Evolutionary conservation across 2,329 filamentous ascomycete species (phyloP), one percentile per base, ranked within the genome.

Genomic region (Pestalotiopsis sp.): DNA sequence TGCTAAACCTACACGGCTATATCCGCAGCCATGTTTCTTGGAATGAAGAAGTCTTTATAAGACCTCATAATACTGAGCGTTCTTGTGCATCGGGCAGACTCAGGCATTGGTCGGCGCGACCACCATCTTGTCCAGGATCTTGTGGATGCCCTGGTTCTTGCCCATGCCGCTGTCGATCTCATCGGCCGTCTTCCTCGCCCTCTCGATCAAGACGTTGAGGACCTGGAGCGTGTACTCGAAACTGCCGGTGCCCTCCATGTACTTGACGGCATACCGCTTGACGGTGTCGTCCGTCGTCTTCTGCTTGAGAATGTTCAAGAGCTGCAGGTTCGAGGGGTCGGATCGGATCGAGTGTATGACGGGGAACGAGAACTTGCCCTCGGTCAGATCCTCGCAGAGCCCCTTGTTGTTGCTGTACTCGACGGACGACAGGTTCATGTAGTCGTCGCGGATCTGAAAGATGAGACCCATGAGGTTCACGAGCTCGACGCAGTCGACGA

Each of bases 331-430:
- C 38, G 83, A 81, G 20, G 88, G 92, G 76, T 94, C 88, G 68
- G 91, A 83, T 69, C 93, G 92, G 73, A 98, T 97, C 78, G 92
- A 92, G 82, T 98, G 95, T 75, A 98, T 97, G 75, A 98, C 91
- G 55, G 94, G 94, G 78, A 98, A 98, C 30, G 92, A 95, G 83
- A 98, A 98, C 85, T 98, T 98, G 71, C 95, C 95, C 82, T 98
- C 96, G 1, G 94, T 98, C 73, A 98, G 82, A 80, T 98, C 96
- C 82, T 98, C 95, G 79, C 93, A 97, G 73, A 97, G 88, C 63
- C 95, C 96, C 83, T 98, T 98, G 80, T 97, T 95, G 71, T 91
- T 85, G 48, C 90, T 90, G 83, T 98, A 98, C 75, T 90, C 85
- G n/a, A 82, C 83, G 20, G 85, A 88, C 38, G 86, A 88, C 57